Evolutionary conservation across 78 protist genomes (phyloP).

Genomic region (Emiliania huxleyi): DNA sequence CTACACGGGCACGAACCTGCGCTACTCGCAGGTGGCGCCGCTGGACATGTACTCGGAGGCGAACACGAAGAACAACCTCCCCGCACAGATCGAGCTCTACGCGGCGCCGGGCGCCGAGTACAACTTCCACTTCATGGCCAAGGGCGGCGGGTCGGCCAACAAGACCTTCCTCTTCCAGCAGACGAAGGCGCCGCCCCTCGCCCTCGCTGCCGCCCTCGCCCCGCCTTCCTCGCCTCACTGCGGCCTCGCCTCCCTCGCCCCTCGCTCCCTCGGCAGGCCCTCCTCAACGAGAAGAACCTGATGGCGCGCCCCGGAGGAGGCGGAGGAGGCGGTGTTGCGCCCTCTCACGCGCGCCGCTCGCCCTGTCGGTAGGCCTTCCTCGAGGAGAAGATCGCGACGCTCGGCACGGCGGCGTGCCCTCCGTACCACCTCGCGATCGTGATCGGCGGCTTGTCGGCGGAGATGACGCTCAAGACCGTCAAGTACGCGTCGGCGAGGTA

Average conservation of each 20-base stretch:
- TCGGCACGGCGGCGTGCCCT: slow-evolving; percentile 90
- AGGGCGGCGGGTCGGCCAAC: slow-evolving; percentile 88
- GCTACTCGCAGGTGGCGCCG: slow-evolving; percentile 86
- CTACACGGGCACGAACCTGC: slow-evolving; percentile 73
- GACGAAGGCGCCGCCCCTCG: no score
- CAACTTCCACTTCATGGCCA: slow-evolving; percentile 73
- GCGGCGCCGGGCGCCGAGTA: slow-evolving; percentile 69
- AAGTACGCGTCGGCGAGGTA: slow-evolving; percentile 65
- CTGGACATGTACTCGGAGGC: slow-evolving; percentile 73
- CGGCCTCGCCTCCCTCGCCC: background rate
- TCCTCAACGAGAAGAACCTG: background rate
- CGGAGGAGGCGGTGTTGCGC: no score
- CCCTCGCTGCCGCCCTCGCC: no score
- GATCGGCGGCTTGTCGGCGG: slow-evolving; percentile 82
- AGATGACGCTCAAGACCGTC: slow-evolving; percentile 84
- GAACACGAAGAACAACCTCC: slow-evolving; percentile 85
- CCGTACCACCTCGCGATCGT: slow-evolving; percentile 76
- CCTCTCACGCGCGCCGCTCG: no score
- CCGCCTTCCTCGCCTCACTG: background rate
- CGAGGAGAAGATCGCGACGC: slow-evolving; percentile 65
- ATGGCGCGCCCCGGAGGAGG: no score
- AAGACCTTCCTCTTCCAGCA: slow-evolving; percentile 79
- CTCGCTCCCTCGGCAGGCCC: no score
- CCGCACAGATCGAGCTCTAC: slow-evolving; percentile 81
- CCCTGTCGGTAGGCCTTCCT: slow-evolving; percentile 41